These are phyloP conservation scores for Lyophyllum shimeji DNA, from an alignment of 768 basidiomycete species.

Conservation along the genomic window DNA sequence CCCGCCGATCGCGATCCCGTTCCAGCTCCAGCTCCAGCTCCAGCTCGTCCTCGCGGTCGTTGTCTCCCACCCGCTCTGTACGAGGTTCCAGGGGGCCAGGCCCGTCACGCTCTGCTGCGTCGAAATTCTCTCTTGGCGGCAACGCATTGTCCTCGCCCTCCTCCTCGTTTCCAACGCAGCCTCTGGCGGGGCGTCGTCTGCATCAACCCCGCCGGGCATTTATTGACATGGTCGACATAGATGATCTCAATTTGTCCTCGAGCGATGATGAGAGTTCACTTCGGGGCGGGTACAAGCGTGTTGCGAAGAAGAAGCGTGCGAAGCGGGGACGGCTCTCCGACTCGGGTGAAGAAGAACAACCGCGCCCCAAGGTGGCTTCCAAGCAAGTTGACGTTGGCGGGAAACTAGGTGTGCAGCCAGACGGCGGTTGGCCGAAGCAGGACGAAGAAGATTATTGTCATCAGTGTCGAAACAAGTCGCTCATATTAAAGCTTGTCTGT, in stretches of 20 bases:
- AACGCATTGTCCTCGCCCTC: background rate
- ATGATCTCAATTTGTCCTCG: slow-evolving; percentile 13
- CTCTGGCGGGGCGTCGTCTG: background rate
- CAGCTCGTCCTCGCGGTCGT: background rate
- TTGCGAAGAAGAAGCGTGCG: background rate
- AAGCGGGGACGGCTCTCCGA: background rate
- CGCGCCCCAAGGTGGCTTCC: background rate
- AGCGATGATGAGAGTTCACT: slow-evolving; percentile 1
- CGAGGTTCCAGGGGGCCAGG: background rate
- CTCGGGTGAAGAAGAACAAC: background rate
- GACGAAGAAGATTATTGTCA: slow-evolving; percentile 19
- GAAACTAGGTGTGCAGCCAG: too few species aligned
- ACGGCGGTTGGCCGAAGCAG: background rate
- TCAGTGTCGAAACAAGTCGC: slow-evolving; percentile 16
- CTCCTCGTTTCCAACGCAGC: background rate
- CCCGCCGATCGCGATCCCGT: background rate
- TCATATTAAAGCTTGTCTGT: slow-evolving; percentile 13
- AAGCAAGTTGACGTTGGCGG: too few species aligned
- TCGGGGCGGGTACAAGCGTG: background rate
- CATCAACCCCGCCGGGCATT: slow-evolving; percentile 4
- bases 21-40: too few species aligned
- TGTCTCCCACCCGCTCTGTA: background rate
- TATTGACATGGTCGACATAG: slow-evolving; percentile 15
- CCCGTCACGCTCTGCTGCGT: background rate
- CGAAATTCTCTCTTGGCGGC: background rate